Conservation (phyloP, 2,329 filamentous ascomycete genomes). For the Nemania sp. region DNA sequence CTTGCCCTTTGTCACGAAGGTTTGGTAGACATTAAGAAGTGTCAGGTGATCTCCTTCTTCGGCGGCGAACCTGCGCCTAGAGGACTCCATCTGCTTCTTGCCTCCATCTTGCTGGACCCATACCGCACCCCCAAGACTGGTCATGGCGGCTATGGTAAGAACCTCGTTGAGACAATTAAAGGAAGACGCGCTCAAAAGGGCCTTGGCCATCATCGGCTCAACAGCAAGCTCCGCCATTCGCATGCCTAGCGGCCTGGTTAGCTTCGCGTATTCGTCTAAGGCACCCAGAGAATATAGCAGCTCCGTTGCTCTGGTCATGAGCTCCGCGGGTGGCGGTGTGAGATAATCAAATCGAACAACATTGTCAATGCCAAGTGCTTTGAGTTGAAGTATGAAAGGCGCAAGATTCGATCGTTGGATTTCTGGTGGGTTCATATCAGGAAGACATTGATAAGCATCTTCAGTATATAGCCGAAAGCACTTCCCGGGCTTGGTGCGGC, state of each 20-base stretch:
- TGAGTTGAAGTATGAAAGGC: conserved; percentile 85
- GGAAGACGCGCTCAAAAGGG: conserved; percentile 72
- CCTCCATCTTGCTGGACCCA: conserved; percentile 83
- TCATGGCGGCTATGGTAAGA: conserved; percentile 92
- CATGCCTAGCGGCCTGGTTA: conserved; percentile 84
- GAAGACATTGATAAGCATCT: conserved; percentile 65
- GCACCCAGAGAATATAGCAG: conserved; percentile 85
- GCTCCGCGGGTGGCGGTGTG: conserved; percentile 80
- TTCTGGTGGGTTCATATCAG: conserved; percentile 79
- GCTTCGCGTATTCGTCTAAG: conserved; percentile 84
- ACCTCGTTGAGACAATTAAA: conserved; percentile 86
- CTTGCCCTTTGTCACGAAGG: conserved; percentile 80
- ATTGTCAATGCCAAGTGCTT: conserved; percentile 94
- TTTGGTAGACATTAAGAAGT: conserved; percentile 88
- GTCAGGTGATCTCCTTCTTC: conserved; percentile 95
- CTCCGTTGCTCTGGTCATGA: conserved; percentile 85
- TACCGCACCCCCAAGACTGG: conserved; percentile 78
- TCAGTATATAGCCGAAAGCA: conserved; percentile 94
- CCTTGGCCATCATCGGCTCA: conserved; percentile 95
- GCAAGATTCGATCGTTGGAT: conserved; percentile 92
- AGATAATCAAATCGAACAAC: conserved; percentile 89
- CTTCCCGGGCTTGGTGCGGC: conserved; percentile 87
- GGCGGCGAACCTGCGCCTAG: conserved; percentile 80
- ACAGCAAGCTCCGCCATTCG: conserved; percentile 93
- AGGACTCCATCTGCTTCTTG: conserved; percentile 74